Base-by-base conservation (phyloP, 1,284 basidiomycete genomes). In the Pascua sp. region DNA sequence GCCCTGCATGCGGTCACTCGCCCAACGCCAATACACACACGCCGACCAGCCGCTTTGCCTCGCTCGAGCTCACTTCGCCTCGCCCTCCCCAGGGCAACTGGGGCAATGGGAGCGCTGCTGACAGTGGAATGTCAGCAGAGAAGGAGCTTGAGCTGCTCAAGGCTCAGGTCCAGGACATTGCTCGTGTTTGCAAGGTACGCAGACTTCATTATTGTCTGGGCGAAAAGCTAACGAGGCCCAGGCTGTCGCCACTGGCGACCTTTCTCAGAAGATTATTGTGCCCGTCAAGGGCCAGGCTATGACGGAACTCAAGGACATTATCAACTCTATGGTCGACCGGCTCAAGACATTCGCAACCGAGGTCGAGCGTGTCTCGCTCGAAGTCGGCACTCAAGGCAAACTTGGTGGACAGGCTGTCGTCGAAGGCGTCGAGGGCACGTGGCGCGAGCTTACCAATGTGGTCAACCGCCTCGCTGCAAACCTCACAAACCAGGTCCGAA, bases 301-400 rank as follows among this genome's bases (percentile, higher is more conserved):
- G 92, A 89, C 94, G 16, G 91, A 96, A 77, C 85, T 98, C 70
- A 97, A 97, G 82, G 91, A 97, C 66, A 93, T 95, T 67, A 96
- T 98, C 81, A 98, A 98, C 72, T 88, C 88, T 46, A 97, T 98
- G 91, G 91, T 91, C 77, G 80, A 81, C 66, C 71, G 80, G 39
- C 71, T 82, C 53, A 77, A 76, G 61, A 78, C 68, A 38, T 82
- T 82, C 60, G 80, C 80, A 38, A 79, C 78, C 36, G 81, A 83
- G 60, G 81, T 81, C 39, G 77, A 79, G 62, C 65, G 77, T 43
- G 77, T 79, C 62, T 87, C 85, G 67, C 86, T 91, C 72, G 92
- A 96, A 77, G 93, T 95, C 79, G 91, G 91, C 41, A 92, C 90
- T 47, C 88, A 94, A 81, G 90, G 90, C 82, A 91, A 90, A 84